Evolutionary conservation across 345 rosid genomes (phyloP), one percentile per base, ranked within the genome.

Genomic region (Rhodomyrtus tomentosa): DNA sequence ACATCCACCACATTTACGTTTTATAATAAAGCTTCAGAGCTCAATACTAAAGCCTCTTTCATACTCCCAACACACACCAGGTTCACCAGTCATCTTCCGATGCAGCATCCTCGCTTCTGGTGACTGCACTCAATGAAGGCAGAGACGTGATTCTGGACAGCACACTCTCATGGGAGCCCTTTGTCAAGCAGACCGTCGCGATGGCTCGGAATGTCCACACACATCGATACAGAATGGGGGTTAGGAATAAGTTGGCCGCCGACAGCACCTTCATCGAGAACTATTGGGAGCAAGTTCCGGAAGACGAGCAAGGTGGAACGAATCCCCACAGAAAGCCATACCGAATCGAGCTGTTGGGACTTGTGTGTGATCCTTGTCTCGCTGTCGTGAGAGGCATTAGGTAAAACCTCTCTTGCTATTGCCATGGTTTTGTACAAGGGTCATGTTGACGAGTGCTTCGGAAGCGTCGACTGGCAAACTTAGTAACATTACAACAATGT

Each of bases 121-220:
- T 97, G 81, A 97, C 96, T n/a, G 99, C 99, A 22, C 88, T 97
- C 80, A 97, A 95, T 49, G 99, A 97, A 72, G 99, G 99, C 25
- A 90, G 99, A 14, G 99, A 97, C 82, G 96, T 97, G 87, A 92
- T 95, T n/a, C 93, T 97, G 99, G 99, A 97, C 54, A 96, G 99
- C 2, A 97, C 99, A 0, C 88, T 97, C 27, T 95, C 99, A 5
- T 97, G 99, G 99, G 90, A 88, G 83, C 99, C 99, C 20, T 95
- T 95, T 27, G 99, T 97, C 0, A 93, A 92, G 87, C 99, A 97
- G 86, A 95, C 93, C 13, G 92, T 97, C 50, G 89, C 89, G 15
- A 97, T 95, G 99, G 99, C 94, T 14, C 88, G 98, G 56, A 91
- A 94, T 8, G 96, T 95, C 27, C 99, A 97, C 55, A 92, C 88